Evolutionary conservation across 805 yeast species (phyloP), one percentile per base, ranked within the genome.

Genomic region (Teunomyces stri): DNA sequence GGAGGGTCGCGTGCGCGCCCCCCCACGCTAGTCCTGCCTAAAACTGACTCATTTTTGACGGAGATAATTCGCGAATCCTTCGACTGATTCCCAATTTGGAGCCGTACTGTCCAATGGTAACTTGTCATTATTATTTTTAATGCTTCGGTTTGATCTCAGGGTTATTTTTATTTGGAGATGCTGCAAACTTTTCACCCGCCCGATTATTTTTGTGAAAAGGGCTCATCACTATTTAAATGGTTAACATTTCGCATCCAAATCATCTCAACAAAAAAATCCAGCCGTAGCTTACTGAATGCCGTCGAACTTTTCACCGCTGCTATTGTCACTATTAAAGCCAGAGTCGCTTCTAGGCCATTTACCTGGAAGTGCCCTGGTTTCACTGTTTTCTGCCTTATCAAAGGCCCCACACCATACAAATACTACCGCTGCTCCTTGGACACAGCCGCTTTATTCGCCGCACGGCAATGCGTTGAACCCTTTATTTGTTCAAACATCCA

Each of bases 381-480:
- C 38, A 18, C 20, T 18, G 20, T 18, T 18, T 29, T 29, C 33
- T 13, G 22, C 33, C 33, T 30, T 30, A 30, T 7, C 25, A 2
- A 22, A 1, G 25, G 25, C 25, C 25, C 6, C 25, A 6, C 6
- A 1, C 25, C 25, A 22, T 7, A 22, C 36, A 16, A 33, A 33
- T 15, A 20, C 36, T 3, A 11, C 38, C 9, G 11, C 40, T 20
- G 9, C 11, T 10, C 33, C 39, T 13, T 51, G 54, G 55, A 49
- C 45, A 1, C 46, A 42, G 11, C 66, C 66, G 6, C 54, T 63
- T 33, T 59, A 47, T 46, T 42, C 57, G 25, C 59, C 60, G 5
- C 33, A 43, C 16, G 49, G 47, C 7, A 64, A 64, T 47, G 46
- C 59, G 35, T 39, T 64, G 28, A 60, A 64, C 34, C 66, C 66